These are phyloP conservation scores for Volvox africanus DNA, from an alignment of 139 green algal species.

Conservation along the genomic window DNA sequence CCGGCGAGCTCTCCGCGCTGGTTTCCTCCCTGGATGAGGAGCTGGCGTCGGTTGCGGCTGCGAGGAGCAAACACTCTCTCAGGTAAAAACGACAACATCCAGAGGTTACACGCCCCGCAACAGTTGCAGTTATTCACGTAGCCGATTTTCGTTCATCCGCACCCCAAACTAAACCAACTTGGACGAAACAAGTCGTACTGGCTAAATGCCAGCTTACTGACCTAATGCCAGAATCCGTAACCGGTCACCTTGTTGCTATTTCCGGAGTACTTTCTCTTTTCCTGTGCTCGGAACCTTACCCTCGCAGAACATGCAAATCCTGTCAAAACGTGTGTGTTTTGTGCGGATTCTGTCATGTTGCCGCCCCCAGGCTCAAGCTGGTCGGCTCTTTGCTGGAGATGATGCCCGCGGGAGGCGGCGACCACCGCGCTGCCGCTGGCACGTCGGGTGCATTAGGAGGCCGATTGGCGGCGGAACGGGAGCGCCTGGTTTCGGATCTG, in stretches of 20 bases:
- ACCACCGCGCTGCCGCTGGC: not conserved
- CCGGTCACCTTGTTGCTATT: no score
- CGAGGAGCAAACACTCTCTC: constrained; percentile 18
- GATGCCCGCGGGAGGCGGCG: not conserved
- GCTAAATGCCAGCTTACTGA: no score
- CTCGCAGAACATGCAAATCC: no score
- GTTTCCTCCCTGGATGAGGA: constrained; percentile 24
- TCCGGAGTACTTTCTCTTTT: no score
- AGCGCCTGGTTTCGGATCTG: constrained; percentile 2
- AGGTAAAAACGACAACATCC: not conserved
- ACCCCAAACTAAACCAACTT: not conserved
- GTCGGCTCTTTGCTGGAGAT: constrained; percentile 40
- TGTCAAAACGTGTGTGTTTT: no score
- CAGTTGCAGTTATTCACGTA: not conserved
- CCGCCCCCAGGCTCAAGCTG: constrained; percentile 35
- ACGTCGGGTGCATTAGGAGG: not conserved
- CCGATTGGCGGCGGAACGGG: not conserved
- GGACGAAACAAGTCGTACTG: no score
- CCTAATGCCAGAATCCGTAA: no score
- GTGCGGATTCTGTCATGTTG: not conserved
- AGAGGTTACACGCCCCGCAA: not conserved
- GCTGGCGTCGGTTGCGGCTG: constrained; percentile 23
- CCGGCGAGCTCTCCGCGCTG: not conserved
- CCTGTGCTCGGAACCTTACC: no score
- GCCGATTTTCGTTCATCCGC: not conserved